Evolutionary conservation across 805 yeast genomes (phyloP).

Genomic region (Yarrowia hollandica): DNA sequence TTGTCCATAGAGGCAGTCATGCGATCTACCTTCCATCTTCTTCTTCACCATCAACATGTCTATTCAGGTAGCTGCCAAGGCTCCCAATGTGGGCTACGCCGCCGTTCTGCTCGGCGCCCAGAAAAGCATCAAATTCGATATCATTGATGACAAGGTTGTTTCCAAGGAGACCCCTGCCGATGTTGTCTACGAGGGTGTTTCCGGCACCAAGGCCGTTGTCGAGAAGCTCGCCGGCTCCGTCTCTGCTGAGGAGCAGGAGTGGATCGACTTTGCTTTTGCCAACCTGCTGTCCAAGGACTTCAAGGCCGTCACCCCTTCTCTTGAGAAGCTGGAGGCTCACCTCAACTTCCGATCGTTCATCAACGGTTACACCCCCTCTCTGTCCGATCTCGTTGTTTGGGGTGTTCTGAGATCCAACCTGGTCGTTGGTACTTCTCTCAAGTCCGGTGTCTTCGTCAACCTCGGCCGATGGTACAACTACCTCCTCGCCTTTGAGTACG

Average conservation of each 20-base stretch:
- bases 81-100: slow-evolving; percentile 77
- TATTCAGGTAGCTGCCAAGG: slow-evolving; percentile 79
- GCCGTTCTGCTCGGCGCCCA: slow-evolving; percentile 75
- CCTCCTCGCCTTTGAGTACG: slow-evolving; percentile 63
- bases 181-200: slow-evolving; percentile 19
- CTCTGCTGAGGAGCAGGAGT: slow-evolving; percentile 47
- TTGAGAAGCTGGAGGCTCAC: slow-evolving; percentile 79
- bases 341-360: slow-evolving; percentile 82
- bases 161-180: slow-evolving; percentile 35
- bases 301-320: slow-evolving; percentile 73
- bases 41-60: slow-evolving; percentile 6
- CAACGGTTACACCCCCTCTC: slow-evolving; percentile 62
- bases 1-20: not conserved
- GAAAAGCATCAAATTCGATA: slow-evolving; percentile 60
- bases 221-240: slow-evolving; percentile 36
- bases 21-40: slow-evolving; percentile 1
- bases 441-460: slow-evolving; percentile 79
- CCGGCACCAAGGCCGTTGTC: slow-evolving; percentile 8
- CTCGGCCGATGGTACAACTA: slow-evolving; percentile 91
- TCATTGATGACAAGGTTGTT: slow-evolving; percentile 39
- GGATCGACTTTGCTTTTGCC: slow-evolving; percentile 67
- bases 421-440: slow-evolving; percentile 85
- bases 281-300: slow-evolving; percentile 81
- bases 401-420: slow-evolving; percentile 92
- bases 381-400: slow-evolving; percentile 89